Percentiles rank a stretch among this genome's conserved stretches.
Conservation (phyloP, 2,329 filamentous ascomycete species). For the Claviceps arundinis region DNA sequence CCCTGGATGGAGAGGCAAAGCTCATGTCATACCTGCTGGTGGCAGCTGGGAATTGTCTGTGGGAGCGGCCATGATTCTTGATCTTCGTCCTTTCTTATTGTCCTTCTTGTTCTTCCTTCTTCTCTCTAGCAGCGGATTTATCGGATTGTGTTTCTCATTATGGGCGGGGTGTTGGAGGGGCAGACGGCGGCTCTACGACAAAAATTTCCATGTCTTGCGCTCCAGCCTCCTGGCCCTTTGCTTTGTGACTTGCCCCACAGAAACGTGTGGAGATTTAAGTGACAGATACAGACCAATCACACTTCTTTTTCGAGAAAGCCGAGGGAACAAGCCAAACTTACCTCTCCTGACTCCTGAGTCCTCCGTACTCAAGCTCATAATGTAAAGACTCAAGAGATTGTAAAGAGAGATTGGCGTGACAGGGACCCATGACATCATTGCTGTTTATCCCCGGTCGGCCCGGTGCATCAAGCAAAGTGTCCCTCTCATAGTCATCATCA, state of each 20-base stretch:
- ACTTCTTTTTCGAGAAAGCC: not conserved
- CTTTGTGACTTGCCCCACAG: no score
- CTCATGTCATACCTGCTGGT: slow-evolving; percentile 14
- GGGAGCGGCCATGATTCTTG: slow-evolving; percentile 16
- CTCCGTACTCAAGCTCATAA: no score
- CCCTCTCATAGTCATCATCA: not conserved
- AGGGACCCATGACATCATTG: slow-evolving; percentile 2
- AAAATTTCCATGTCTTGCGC: slow-evolving; percentile 10
- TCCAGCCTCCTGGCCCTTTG: no score
- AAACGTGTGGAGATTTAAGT: not conserved
- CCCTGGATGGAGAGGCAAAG: not conserved
- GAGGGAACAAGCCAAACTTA: not conserved
- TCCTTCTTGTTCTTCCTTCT: slow-evolving; percentile 3
- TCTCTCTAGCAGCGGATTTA: slow-evolving; percentile 1
- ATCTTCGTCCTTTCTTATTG: slow-evolving; percentile 2
- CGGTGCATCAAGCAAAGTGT: not conserved
- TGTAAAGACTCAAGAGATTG: not conserved
- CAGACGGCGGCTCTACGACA: slow-evolving; percentile 11
- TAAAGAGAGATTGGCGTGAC: not conserved
- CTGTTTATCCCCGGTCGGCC: not conserved
- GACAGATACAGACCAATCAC: not conserved
- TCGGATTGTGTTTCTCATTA: not conserved
- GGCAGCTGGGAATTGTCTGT: slow-evolving; percentile 18
- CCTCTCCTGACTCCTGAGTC: no score
- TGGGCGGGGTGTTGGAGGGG: slow-evolving; percentile 19